Conservation (phyloP, 2,329 filamentous ascomycete genomes). For the Fusarium proliferatum region DNA sequence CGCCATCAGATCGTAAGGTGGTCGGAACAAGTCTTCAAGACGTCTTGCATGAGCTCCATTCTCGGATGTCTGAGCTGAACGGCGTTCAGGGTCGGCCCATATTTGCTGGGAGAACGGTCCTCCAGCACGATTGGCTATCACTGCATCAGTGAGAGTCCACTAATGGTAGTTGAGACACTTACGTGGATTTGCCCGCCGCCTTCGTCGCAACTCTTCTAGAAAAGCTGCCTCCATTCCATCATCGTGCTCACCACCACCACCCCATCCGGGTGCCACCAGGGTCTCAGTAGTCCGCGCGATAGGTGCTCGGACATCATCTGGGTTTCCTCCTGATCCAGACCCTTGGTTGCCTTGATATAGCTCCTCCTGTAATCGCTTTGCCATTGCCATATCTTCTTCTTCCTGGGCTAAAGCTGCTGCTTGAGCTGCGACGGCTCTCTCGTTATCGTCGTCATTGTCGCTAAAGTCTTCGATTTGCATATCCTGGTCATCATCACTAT, state of each 20-base stretch:
- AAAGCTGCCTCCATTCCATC: constrained; percentile 68
- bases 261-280: constrained; percentile 75
- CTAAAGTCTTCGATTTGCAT: constrained; percentile 54
- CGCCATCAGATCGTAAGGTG: constrained; percentile 90
- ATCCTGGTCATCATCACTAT: constrained; percentile 54
- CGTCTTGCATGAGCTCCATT: constrained; percentile 76
- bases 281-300: constrained; percentile 94
- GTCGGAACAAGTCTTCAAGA: constrained; percentile 91
- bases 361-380: constrained; percentile 90
- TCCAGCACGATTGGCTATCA: constrained; percentile 37
- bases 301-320: constrained; percentile 82
- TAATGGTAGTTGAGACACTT: constrained; percentile 25
- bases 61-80: constrained; percentile 48
- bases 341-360: constrained; percentile 72
- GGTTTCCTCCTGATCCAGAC: constrained; percentile 49
- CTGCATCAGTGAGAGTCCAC: constrained; percentile 4
- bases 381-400: constrained; percentile 95
- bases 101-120: constrained; percentile 55
- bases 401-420: constrained; percentile 64
- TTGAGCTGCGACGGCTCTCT: constrained; percentile 54
- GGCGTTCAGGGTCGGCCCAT: constrained; percentile 48
- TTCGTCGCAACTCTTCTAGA: constrained; percentile 71
- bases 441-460: constrained; percentile 54
- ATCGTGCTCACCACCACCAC: constrained; percentile 62
- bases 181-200: constrained; percentile 50